Percentiles rank a stretch among this genome's conserved stretches.
These are phyloP conservation scores for Collybia mongolica DNA, from an alignment of 768 basidiomycete genomes.

Conservation along the genomic window DNA sequence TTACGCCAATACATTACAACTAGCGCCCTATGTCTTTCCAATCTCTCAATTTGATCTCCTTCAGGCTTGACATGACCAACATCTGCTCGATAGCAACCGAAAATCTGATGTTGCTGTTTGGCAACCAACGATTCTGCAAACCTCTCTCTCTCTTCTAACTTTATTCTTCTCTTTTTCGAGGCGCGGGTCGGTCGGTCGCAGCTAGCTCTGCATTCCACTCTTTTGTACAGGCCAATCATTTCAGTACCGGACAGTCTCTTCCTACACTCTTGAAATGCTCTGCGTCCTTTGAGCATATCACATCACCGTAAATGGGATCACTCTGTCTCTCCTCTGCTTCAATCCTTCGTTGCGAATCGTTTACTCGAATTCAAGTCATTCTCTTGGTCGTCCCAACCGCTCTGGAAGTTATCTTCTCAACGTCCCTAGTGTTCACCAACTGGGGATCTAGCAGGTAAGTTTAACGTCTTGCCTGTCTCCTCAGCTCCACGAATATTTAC, in stretches of 20 bases:
- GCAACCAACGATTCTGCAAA: not conserved
- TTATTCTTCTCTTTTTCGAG: slow-evolving; percentile 10
- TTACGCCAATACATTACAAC: no score
- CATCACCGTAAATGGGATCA: slow-evolving; percentile 40
- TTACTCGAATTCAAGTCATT: slow-evolving; percentile 43
- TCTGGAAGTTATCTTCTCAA: slow-evolving; percentile 60
- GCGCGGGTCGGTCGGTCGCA: slow-evolving; percentile 25
- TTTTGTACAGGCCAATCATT: slow-evolving; percentile 27
- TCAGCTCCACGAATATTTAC: not conserved
- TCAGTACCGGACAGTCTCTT: not conserved
- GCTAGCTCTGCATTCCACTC: slow-evolving; percentile 52
- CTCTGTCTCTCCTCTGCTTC: slow-evolving; percentile 70
- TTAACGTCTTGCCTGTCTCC: not conserved
- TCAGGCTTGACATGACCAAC: no score
- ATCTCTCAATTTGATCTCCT: no score
- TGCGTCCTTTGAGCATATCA: slow-evolving; percentile 8
- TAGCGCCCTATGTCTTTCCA: no score
- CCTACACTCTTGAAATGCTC: slow-evolving; percentile 8
- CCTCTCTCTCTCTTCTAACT: not conserved
- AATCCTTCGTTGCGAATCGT: slow-evolving; percentile 67
- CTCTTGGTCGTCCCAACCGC: slow-evolving; percentile 61
- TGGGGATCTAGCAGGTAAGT: slow-evolving; percentile 50
- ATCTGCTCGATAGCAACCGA: no score
- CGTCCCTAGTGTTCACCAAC: slow-evolving; percentile 49
- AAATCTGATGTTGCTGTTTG: not conserved